Base-by-base conservation (phyloP, 2,329 filamentous ascomycete genomes). In the Hypoxylon sp. region DNA sequence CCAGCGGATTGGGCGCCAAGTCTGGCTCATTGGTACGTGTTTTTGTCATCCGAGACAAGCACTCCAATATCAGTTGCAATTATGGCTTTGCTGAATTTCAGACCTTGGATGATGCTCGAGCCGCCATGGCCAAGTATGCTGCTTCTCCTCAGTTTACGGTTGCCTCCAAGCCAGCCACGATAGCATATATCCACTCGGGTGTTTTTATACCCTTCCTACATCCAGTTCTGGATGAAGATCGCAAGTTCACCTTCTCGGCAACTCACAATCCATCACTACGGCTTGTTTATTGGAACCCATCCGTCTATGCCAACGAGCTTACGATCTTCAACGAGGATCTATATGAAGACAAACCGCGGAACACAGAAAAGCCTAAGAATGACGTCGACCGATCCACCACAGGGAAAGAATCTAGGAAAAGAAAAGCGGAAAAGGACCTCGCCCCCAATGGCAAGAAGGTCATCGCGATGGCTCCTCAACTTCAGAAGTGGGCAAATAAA, bases 71-170 rank as follows among this genome's bases (percentile, higher is more conserved):
- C 53, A 90, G 87, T 41, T 89, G 89, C 78, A 83, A 86, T 60
- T 95, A 90, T 63, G 90, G 90, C 0, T 95, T 95, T 70, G 90
- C 86, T 1, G 90, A 95, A 69, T 95, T 92, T 67, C 86, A 83
- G 62, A 88, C 83, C 0, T 75, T 90, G 12, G 84, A 88, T 67
- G 89, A 94, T 68, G 89, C 90, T 2, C 80, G 86, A 67, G 87
- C 85, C 15, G 90, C 90, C 3, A 73, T 92, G 65, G 78, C 80
- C 15, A 90, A 90, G 60, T 87, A 88, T 61, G 83, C 83, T 27
- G 86, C 85, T 23, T 83, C 86, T 19, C 83, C 89, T 7, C 87
- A 85, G 38, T 93, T 93, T 63, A 91, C 87, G 2, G 90, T 94
- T 55, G 86, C 86, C 0, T 90, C 87, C 2, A 87, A 84, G 59